Percentiles rank a stretch among this genome's conserved stretches.
Conservation (phyloP, 257 asterid genomes). For the Nicotiana otophora region DNA sequence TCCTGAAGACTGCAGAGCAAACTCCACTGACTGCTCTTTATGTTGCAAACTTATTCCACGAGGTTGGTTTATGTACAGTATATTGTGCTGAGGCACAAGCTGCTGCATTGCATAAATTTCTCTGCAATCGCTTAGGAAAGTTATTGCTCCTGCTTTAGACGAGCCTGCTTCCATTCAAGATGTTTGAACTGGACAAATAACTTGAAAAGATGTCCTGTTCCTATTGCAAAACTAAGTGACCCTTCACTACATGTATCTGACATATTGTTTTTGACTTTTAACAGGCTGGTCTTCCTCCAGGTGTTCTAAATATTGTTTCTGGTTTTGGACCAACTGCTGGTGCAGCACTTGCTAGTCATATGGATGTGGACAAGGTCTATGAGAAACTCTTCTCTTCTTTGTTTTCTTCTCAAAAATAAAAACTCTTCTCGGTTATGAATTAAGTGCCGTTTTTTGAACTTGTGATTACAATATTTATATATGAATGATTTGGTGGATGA, state of each 20-base stretch:
- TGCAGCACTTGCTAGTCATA: constrained; percentile 79
- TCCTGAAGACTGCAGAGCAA: constrained; percentile 84
- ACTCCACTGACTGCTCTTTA: constrained; percentile 76
- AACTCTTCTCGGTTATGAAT: too few relatives aligned
- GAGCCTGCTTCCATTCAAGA: not conserved
- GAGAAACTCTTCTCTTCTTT: not conserved
- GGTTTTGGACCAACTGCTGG: constrained; percentile 85
- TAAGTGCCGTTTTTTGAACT: not conserved
- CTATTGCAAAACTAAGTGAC: not conserved
- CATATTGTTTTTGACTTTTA: not conserved
- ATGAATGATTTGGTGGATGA: not conserved
- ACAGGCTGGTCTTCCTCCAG: constrained; percentile 84
- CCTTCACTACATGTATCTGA: not conserved
- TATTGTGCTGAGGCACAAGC: not conserved
- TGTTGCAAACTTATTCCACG: constrained; percentile 60
- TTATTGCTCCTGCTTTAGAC: not conserved
- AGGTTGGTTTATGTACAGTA: constrained; percentile 32
- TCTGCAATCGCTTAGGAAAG: not conserved
- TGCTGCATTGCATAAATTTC: not conserved
- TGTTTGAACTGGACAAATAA: not conserved
- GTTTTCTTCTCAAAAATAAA: not conserved
- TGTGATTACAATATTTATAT: not conserved
- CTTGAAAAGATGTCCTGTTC: not conserved
- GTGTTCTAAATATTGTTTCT: constrained; percentile 64
- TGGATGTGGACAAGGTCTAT: constrained; percentile 83